A percentile compares a stretch with the other conserved stretches of the same genome.
These are phyloP conservation scores for Hyparrhenia diplandra DNA, from an alignment of 176 grass and related monocot species.

Conservation along the genomic window DNA sequence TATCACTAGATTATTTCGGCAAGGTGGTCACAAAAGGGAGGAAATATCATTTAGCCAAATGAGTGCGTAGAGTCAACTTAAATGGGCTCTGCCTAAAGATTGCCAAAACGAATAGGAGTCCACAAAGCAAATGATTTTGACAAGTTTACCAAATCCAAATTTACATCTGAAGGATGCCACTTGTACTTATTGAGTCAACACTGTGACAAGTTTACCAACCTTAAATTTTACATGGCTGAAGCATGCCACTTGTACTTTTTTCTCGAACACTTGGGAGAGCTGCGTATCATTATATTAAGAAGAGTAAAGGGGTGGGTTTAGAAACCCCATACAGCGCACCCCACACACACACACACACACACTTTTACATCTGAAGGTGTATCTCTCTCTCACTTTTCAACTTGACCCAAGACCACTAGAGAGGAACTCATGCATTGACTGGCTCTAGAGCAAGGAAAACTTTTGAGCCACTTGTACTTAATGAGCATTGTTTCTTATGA, in stretches of 20 bases:
- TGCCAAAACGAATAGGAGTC: not conserved
- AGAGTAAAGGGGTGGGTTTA: too few relatives aligned
- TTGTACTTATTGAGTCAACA: not conserved
- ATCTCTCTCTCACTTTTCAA: too few relatives aligned
- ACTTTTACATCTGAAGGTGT: too few relatives aligned
- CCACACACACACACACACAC: too few relatives aligned
- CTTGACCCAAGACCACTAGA: too few relatives aligned
- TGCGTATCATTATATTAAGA: too few relatives aligned
- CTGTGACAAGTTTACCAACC: not conserved
- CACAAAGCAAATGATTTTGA: not conserved
- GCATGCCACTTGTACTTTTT: not conserved
- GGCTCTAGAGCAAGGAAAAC: too few relatives aligned
- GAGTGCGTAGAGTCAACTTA: not conserved
- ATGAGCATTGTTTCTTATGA: not conserved
- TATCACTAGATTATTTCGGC: not conserved
- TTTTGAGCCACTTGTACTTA: not conserved
- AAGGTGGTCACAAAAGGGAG: not conserved
- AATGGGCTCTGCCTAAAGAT: not conserved
- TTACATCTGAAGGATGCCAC: constrained; percentile 1
- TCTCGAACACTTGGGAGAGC: too few relatives aligned
- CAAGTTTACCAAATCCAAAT: too few relatives aligned
- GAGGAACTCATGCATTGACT: too few relatives aligned
- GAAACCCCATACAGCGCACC: too few relatives aligned
- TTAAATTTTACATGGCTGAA: not conserved
- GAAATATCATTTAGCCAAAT: not conserved